These are phyloP conservation scores for Lachnellula willkommii DNA, from an alignment of 2,329 filamentous ascomycete genomes.

Conservation along the genomic window DNA sequence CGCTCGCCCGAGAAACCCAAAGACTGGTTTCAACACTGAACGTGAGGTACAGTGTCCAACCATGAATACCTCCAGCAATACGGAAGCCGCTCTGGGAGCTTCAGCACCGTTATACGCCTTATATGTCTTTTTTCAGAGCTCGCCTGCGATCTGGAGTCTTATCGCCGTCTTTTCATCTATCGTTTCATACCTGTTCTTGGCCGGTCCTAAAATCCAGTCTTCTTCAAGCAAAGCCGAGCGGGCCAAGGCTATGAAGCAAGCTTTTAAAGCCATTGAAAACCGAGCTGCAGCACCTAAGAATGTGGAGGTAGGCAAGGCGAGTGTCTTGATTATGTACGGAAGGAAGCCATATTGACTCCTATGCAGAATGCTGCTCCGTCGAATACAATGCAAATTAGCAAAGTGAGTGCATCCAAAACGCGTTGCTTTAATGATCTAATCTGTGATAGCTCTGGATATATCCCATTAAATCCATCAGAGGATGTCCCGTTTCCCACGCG, in stretches of 20 bases:
- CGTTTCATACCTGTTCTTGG: conserved; percentile 8
- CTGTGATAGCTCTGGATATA: conserved; percentile 58
- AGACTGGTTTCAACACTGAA: no score
- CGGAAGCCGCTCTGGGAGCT: background rate
- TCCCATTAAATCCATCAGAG: conserved; percentile 68
- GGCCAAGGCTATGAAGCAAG: conserved; percentile 16
- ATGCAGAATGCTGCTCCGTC: background rate
- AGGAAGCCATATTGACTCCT: background rate
- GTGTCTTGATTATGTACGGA: background rate
- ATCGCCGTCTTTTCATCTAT: background rate
- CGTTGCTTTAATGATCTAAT: background rate
- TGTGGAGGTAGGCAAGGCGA: background rate
- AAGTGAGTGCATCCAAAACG: conserved; percentile 13
- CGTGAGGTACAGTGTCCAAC: background rate
- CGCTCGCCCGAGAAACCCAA: no score
- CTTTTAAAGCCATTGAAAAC: conserved; percentile 10
- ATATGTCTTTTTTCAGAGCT: background rate
- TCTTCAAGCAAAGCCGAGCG: conserved; percentile 15
- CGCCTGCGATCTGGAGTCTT: background rate
- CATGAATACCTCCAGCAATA: background rate
- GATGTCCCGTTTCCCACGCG: conserved; percentile 48
- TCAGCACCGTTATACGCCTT: background rate
- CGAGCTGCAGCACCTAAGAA: conserved; percentile 4
- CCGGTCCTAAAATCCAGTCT: conserved; percentile 1
- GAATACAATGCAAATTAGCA: conserved; percentile 18